Base-by-base conservation (phyloP, 2,329 filamentous ascomycete species). In the Ceratocystis variospora region DNA sequence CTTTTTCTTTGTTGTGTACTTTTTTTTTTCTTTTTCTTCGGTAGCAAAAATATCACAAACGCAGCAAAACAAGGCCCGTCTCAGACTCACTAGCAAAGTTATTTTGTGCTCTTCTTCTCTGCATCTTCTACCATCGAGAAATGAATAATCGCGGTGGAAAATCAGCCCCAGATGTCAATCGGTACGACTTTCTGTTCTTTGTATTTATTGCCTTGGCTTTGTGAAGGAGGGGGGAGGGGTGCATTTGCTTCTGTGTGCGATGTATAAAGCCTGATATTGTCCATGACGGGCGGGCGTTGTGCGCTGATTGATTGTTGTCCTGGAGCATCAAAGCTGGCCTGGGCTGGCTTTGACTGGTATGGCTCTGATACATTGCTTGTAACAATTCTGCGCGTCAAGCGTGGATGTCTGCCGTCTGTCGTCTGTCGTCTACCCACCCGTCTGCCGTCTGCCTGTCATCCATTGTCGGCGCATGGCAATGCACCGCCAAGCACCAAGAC, bases 91-190 rank as follows among this genome's bases (percentile, higher is more conserved):
- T 53, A 62, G 57, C 46, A 57, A 57, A 57, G 25, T 31, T n/a
- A 57, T 57, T 31, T 17, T 31, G 53, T 57, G 28, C 28, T 44
- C 46, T 62, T 66, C 37, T 59, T 59, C n/a, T 61, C 44, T 41
- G 41, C 66, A 31, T 61, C 63, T 66, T 46, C 64, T 46, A 10
- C 63, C 61, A 61, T 79, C 82, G 85, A 91, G 88, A 86, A 87
- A 96, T 96, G 90, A 95, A 87, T 90, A 95, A 87, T 90, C 88
- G 90, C 81, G 87, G 86, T 81, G 88, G 87, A 80, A 97, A 96
- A 86, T 88, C 97, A 84, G 92, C 92, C 81, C 92, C 94, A 80
- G 94, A 99, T 89, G 92, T 96, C 81, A 97, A 97, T 83, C 88
- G 91, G 91, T 95, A 81, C 75, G 87, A 81, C 67, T 33, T 31